Evolutionary conservation across 2,329 filamentous ascomycete genomes (phyloP).

Genomic region (Arthrobotrys megalospora): DNA sequence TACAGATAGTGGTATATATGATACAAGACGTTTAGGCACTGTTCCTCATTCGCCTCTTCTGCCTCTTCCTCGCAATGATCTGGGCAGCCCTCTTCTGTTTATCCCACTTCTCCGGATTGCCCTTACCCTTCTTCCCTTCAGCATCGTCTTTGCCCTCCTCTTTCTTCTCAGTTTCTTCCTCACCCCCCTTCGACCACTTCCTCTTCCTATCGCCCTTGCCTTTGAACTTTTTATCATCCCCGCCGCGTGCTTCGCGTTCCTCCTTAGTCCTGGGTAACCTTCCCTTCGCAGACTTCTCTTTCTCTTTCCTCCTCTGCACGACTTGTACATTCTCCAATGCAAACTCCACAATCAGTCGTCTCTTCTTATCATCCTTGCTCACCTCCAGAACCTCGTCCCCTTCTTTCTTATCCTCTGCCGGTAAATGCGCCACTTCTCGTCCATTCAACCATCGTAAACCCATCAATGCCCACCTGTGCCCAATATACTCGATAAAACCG

Average conservation of each 20-base stretch:
- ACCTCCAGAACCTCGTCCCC: constrained; percentile 64
- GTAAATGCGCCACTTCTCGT: constrained; percentile 72
- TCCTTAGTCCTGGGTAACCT: constrained; percentile 58
- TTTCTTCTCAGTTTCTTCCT: constrained; percentile 64
- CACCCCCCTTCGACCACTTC: constrained; percentile 61
- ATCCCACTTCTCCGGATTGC: constrained; percentile 59
- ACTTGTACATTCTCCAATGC: constrained; percentile 98
- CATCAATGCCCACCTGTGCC: constrained; percentile 94
- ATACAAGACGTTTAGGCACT: constrained; percentile 7
- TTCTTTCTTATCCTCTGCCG: constrained; percentile 70
- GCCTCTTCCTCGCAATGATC: constrained; percentile 64
- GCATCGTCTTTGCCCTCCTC: constrained; percentile 61
- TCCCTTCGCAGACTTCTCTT: constrained; percentile 72
- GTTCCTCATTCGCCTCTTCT: constrained; percentile 53
- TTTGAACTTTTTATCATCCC: constrained; percentile 18
- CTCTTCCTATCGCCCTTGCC: constrained; percentile 58
- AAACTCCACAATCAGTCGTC: constrained; percentile 93
- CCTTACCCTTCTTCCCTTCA: constrained; percentile 62
- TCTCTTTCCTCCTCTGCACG: constrained; percentile 81
- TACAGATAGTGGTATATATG: constrained; percentile 10
- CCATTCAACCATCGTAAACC: constrained; percentile 94
- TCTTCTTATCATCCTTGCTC: constrained; percentile 79
- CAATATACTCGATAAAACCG: constrained; percentile 96
- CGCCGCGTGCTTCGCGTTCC: constrained; percentile 35
- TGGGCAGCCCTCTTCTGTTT: constrained; percentile 61